Percentiles rank a stretch among this genome's conserved stretches.
phyloP scores from a whole-genome alignment of 345 rosid genomes.

The Salix dunnii region DNA sequence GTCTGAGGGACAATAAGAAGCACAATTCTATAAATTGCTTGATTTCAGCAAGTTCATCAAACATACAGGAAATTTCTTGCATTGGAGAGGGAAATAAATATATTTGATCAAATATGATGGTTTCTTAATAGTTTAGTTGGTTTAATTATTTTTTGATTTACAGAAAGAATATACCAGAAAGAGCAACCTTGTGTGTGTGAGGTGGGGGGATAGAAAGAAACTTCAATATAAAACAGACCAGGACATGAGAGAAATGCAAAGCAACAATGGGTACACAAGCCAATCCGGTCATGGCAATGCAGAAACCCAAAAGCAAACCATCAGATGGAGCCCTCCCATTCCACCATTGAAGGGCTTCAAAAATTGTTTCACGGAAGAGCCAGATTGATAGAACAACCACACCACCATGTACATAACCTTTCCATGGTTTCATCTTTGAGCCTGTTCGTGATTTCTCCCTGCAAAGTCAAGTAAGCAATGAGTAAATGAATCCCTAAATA shows the following conservation, averaged over 20 bases:
- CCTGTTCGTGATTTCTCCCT: slow-evolving; percentile 80
- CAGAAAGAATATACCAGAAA: background rate
- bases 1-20: background rate
- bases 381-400: slow-evolving; percentile 86
- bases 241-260: slow-evolving; percentile 84
- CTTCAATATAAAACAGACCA: slow-evolving; percentile 47
- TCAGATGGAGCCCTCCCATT: slow-evolving; percentile 88
- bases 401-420: slow-evolving; percentile 81
- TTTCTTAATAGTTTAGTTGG: background rate
- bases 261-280: slow-evolving; percentile 90
- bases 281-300: slow-evolving; percentile 72
- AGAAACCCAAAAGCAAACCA: slow-evolving; percentile 90
- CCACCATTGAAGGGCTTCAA: slow-evolving; percentile 98
- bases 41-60: background rate
- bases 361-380: slow-evolving; percentile 94
- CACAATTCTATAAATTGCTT: background rate
- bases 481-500: background rate
- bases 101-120: background rate
- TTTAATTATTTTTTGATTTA: background rate
- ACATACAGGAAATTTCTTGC: background rate
- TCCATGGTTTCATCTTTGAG: slow-evolving; percentile 96
- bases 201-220: background rate
- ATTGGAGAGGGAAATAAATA: background rate
- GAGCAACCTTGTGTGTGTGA: background rate
- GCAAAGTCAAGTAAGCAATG: slow-evolving; percentile 31